Base-by-base conservation (phyloP, 768 basidiomycete genomes). In the Lactifluus volemus region DNA sequence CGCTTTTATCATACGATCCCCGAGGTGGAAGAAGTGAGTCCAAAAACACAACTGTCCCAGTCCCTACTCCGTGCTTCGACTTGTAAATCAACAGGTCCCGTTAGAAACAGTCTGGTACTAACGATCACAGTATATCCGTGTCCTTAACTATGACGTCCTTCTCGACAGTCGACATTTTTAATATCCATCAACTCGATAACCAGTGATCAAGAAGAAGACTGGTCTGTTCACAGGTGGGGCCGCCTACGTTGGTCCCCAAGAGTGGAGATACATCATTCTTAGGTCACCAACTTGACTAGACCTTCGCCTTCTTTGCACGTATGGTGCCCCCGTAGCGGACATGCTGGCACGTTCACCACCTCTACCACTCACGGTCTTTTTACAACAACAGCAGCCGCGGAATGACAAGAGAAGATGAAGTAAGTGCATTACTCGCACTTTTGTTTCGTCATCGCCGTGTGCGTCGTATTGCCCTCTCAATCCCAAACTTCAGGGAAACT, bases 131-230 rank as follows among this genome's bases (percentile, higher is more conserved):
- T 25, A 5, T 10, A 21, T 45, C 44, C 44, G n/a, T 4, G 1
- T 45, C n/a, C 44, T 45, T 8, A 19, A 45, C 44, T n/a, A 45
- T 8, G 44, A 21, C n/a, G 44, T 45, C 4, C 41, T 42, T 8
- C 41, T 5, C 41, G 6, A 42, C 41, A n/a, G 15, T 5, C 41
- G 6, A 42, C 41, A n/a, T 17, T 10, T 19, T 45, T n/a, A 2
- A 19, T 45, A 21, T 45, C 8, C 19, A 45, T 45, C 44, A n/a
- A 45, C 19, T 47, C n/a, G 5, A 50, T 5, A n/a, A 17, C 45
- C 77, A 74, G 48, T 48, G 30, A 50, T 38, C 42, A 63, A 29
- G 30, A 11, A 53, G 44, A 45, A 2, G 44, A 45, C 25, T 2
- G 25, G n/a, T 8, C 19, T 12, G 10, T 9, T 4, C n/a, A 9